Base-by-base conservation (phyloP, 148 eudicot genomes). In the Gaultheria prostrata region DNA sequence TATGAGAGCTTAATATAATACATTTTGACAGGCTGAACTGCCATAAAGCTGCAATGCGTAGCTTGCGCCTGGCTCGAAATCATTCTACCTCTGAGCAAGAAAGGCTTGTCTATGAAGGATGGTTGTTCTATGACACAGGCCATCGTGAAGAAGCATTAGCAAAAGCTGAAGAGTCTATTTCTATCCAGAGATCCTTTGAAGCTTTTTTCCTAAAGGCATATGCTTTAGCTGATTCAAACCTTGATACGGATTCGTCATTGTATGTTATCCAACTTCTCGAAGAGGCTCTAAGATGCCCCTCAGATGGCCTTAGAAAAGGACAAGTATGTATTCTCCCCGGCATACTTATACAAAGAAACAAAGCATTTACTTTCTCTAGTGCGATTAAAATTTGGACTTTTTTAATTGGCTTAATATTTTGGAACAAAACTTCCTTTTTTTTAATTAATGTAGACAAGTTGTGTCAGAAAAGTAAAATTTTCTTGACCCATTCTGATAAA, bases 251-350 rank as follows among this genome's bases (percentile, higher is more conserved):
- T 83, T 90, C 94, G 54, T 92, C 98, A 56, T 87, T 90, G 50
- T 87, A 90, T 46, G 97, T 95, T 39, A 87, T 92, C 76, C 87
- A 90, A 85, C 95, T 95, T 84, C 89, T 95, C 50, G 95, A 95
- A 79, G 97, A 95, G 87, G 98, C 98, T 83, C 91, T 95, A 83
- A 88, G 90, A 87, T 95, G 98, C 87, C 98, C 98, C 59, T 93
- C 98, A 51, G 98, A 95, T 84, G 93, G 98, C 80, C 90, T 95
- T 85, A 93, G 98, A 80, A 95, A 95, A 88, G 98, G 98, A 84
- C 98, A 95, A 88, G 98, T 95, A 88, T 51, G 91, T 84, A 53
- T 83, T 61, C 32, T 74, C 67, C 76, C 78, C 14, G 21, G 70
- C 63, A 74, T 26, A 14, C 75, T 70, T 32, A 15, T 32, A 70